phyloP scores from a whole-genome alignment of 1,284 basidiomycete species.

The Dichomitus squalens region DNA sequence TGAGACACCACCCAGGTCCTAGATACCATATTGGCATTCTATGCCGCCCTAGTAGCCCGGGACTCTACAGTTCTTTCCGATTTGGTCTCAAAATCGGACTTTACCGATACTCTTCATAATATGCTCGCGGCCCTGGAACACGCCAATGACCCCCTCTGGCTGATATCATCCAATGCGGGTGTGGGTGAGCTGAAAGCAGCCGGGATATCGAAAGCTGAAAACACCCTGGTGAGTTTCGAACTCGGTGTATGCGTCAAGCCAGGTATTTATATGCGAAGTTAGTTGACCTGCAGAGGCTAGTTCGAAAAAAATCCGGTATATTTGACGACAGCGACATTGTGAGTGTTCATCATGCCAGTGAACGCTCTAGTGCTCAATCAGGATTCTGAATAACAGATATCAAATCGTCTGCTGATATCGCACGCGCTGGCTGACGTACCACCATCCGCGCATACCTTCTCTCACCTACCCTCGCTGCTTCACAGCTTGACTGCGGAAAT shows the following conservation, averaged over 20 bases:
- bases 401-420: slow-evolving; percentile 55
- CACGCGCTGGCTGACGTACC: slow-evolving; percentile 43
- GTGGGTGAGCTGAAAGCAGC: slow-evolving; percentile 45
- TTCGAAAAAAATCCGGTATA: slow-evolving; percentile 49
- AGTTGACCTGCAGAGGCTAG: slow-evolving; percentile 42
- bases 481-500: slow-evolving; percentile 42
- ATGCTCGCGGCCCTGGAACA: slow-evolving; percentile 41
- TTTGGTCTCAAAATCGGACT: slow-evolving; percentile 45
- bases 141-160: slow-evolving; percentile 50
- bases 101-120: slow-evolving; percentile 46
- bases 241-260: background rate
- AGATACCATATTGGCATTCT: slow-evolving; percentile 59
- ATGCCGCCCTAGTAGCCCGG: slow-evolving; percentile 58
- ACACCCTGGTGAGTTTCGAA: slow-evolving; percentile 39
- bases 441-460: slow-evolving; percentile 38
- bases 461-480: slow-evolving; percentile 36
- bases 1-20: slow-evolving; percentile 45
- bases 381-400: slow-evolving; percentile 43
- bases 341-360: slow-evolving; percentile 17
- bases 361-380: background rate
- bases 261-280: slow-evolving; percentile 32
- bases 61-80: slow-evolving; percentile 56
- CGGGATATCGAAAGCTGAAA: slow-evolving; percentile 52
- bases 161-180: slow-evolving; percentile 30
- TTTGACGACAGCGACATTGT: slow-evolving; percentile 44